Evolutionary conservation across 768 basidiomycete species (phyloP).

Genomic region (Tulasnella sp.): DNA sequence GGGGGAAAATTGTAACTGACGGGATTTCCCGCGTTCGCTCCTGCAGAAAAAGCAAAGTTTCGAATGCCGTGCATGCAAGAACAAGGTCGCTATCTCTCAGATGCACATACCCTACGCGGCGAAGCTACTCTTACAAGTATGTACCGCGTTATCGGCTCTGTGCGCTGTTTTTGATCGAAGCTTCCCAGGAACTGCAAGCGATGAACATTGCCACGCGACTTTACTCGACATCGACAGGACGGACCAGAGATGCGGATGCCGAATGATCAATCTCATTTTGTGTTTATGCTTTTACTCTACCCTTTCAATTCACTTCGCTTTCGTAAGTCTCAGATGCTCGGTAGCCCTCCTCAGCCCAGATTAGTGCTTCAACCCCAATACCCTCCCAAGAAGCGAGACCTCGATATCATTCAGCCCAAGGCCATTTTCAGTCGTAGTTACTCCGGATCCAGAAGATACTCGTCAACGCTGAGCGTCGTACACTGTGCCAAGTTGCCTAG

Average conservation of each 20-base stretch:
- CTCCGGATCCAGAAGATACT: background rate
- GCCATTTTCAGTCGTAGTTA: background rate
- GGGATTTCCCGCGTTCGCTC: conserved; percentile 14
- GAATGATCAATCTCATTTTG: background rate
- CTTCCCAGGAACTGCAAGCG: conserved; percentile 75
- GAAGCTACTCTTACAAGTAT: conserved; percentile 89
- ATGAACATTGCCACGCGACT: conserved; percentile 91
- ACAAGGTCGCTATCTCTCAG: conserved; percentile 92
- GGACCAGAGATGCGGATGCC: conserved; percentile 56
- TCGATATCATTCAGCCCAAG: background rate
- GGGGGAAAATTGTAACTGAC: background rate
- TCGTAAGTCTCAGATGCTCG: conserved; percentile 4
- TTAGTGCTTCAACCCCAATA: background rate
- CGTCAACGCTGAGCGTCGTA: background rate
- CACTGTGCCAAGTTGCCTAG: background rate
- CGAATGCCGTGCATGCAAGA: conserved; percentile 96
- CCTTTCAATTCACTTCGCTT: conserved; percentile 7
- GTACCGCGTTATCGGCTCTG: conserved; percentile 30
- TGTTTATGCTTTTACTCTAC: conserved; percentile 15
- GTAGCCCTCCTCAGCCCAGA: background rate
- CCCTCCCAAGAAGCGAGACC: background rate
- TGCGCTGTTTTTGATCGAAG: background rate
- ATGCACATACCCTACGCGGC: conserved; percentile 94
- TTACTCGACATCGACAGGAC: conserved; percentile 82
- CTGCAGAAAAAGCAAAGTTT: conserved; percentile 93